Evolutionary conservation across 2,329 filamentous ascomycete species (phyloP), one percentile per base, ranked within the genome.

Genomic region (Periconia sp.): DNA sequence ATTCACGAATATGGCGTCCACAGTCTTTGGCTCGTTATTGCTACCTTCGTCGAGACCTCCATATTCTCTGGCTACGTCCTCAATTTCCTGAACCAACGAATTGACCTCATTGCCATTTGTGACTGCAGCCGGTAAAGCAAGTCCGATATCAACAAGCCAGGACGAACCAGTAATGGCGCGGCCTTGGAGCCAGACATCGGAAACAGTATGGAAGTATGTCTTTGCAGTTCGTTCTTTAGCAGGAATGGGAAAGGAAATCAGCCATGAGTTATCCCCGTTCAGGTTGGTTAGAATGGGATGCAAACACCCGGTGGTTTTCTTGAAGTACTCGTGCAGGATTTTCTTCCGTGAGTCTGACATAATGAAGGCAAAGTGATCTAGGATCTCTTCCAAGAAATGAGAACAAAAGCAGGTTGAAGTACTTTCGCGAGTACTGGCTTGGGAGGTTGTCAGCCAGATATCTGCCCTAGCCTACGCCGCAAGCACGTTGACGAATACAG

Each of bases 211-310:
- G 40, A 47, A 52, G 40, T 52, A 57, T 2, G 49, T 41, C 33
- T 57, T 57, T 9, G 14, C 44, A 15, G 46, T 15, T 14, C 51
- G 55, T 19, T 57, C 48, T 11, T 33, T 17, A 11, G 17, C 2
- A 17, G 51, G 54, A 9, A 51, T 45, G 18, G 51, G 54, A 13
- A 57, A 49, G 14, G 54, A 57, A 1, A 49, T 20, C 15, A 54
- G 47, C 54, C 54, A 57, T 8, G 54, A 54, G 15, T 54, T 54
- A 35, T 57, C 54, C 27, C 51, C 51, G 19, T 54, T 54, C 6
- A 57, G 31, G 17, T 44, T 49, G 9, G 51, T 57, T 30, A 54
- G 41, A 23, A 54, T 52, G 3, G 48, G 51, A 11, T 37, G 6
- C 33, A 37, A 11, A 11, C 13, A 6, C 11, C 33, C 33, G 15